These are phyloP conservation scores for Russula brevipes DNA, from an alignment of 768 basidiomycete species.

Conservation along the genomic window DNA sequence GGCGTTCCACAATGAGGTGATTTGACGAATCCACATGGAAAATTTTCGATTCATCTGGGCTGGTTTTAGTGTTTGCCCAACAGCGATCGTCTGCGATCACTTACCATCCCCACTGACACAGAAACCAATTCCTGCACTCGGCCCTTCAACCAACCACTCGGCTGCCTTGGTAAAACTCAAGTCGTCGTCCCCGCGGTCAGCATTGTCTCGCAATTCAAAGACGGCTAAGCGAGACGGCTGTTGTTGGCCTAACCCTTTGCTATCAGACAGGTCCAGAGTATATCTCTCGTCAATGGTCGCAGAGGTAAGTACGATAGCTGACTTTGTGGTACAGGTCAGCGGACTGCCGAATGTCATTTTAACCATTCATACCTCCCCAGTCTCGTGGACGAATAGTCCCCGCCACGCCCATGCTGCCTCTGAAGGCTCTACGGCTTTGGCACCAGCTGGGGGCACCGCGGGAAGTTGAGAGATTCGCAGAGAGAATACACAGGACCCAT, in stretches of 20 bases:
- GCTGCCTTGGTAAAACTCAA: constrained; percentile 5
- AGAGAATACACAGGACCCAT: constrained; percentile 40
- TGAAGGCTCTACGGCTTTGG: constrained; percentile 31
- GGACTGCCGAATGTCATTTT: not conserved
- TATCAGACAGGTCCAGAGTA: not conserved
- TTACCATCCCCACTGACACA: constrained; percentile 10
- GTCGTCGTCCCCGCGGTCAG: constrained; percentile 13
- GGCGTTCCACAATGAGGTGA: constrained; percentile 40
- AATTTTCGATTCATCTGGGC: constrained; percentile 37
- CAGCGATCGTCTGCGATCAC: not conserved
- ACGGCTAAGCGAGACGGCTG: constrained; percentile 13
- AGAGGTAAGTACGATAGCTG: constrained; percentile 14
- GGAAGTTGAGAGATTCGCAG: constrained; percentile 31
- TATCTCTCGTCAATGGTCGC: constrained; percentile 10
- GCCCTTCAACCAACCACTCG: constrained; percentile 25
- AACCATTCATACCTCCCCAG: constrained; percentile 29
- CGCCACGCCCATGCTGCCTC: constrained; percentile 35
- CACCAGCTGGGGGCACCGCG: constrained; percentile 30
- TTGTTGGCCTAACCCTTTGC: not conserved
- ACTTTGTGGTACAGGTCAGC: constrained; percentile 10
- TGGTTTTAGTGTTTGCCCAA: not conserved
- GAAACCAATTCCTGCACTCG: constrained; percentile 11
- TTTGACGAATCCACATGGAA: constrained; percentile 41
- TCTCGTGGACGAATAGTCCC: constrained; percentile 29
- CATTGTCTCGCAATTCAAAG: constrained; percentile 10